Conservation (phyloP, 176 grass and related monocot genomes). For the Bolboschoenus planiculmis region DNA sequence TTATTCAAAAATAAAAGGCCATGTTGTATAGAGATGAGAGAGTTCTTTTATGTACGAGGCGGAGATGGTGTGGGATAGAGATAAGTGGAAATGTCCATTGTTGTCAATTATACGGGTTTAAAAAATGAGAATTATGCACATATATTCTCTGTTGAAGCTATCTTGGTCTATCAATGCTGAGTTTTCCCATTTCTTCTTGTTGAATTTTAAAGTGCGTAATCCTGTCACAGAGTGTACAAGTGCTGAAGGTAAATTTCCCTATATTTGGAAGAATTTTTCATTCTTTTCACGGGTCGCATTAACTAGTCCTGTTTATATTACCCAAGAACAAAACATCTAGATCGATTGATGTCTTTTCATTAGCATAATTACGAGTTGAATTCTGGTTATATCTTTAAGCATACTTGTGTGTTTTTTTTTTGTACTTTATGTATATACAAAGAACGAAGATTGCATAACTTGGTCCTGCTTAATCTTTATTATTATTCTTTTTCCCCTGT, state of each 20-base stretch:
- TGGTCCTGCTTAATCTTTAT: background rate
- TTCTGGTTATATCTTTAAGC: background rate
- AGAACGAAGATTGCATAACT: background rate
- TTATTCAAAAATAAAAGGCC: conserved; percentile 17
- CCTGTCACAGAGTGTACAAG: background rate
- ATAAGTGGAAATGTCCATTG: conserved; percentile 12
- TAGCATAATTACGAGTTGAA: background rate
- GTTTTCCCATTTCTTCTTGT: background rate
- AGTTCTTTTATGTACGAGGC: conserved; percentile 1
- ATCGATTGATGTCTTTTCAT: background rate
- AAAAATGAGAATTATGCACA: conserved; percentile 21
- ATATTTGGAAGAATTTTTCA: background rate
- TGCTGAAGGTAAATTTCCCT: background rate
- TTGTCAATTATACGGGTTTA: conserved; percentile 17
- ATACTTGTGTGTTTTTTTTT: background rate
- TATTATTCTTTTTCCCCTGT: background rate
- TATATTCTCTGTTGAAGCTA: conserved; percentile 3
- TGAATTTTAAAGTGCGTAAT: background rate
- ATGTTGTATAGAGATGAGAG: conserved; percentile 13
- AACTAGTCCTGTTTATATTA: background rate
- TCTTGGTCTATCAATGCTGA: background rate
- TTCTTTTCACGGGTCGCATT: background rate
- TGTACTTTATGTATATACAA: background rate
- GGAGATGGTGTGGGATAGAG: conserved; percentile 9
- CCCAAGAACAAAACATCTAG: background rate